Base-by-base conservation (phyloP, 805 yeast genomes). In the Yarrowia sp. region DNA sequence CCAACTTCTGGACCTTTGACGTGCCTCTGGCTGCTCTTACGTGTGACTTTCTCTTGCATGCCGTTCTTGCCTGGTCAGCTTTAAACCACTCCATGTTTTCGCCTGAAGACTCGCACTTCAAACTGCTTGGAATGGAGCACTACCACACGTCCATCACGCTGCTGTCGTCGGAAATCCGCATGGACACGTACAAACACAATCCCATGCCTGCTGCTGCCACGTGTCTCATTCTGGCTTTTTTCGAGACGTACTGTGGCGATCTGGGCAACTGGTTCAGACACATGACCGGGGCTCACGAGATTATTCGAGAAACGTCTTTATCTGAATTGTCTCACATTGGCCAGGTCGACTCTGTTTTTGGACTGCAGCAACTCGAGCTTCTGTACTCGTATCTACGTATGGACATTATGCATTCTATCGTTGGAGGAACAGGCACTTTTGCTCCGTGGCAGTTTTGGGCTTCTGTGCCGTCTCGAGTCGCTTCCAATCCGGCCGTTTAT, bases 391-490 rank as follows among this genome's bases (percentile, higher is more conserved):
- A 28, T 16, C 43, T 49, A 6, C 54, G 63, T 0, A 58, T 64
- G 65, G 66, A 64, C 19, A 36, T 64, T 21, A 64, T 64, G 66
- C 66, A 64, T 36, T 38, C 65, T 2, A 38, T 51, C 2, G 49
- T 64, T 8, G 66, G 66, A 3, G 59, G 49, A 5, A 51, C 49
- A 10, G 49, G 49, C 16, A 36, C 63, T 4, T 41, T 64, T 40
- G 40, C 63, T n/a, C 49, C 65, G 6, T 56, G 64, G 49, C 54
- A 64, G 17, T 64, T 56, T 26, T 64, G 66, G 66, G 63, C 48
- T 1, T 28, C 51, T 16, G 33, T 41, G 1, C 41, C 52, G 3
- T 41, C 49, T 12, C 28, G 59, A 10, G 48, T 56, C 2, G 38
- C 54, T 4, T 19, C 44, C 26, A 56, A 64, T 10, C 46, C 54